phyloP scores from a whole-genome alignment of 176 grass and related monocot species.

The Themeda triandra region DNA sequence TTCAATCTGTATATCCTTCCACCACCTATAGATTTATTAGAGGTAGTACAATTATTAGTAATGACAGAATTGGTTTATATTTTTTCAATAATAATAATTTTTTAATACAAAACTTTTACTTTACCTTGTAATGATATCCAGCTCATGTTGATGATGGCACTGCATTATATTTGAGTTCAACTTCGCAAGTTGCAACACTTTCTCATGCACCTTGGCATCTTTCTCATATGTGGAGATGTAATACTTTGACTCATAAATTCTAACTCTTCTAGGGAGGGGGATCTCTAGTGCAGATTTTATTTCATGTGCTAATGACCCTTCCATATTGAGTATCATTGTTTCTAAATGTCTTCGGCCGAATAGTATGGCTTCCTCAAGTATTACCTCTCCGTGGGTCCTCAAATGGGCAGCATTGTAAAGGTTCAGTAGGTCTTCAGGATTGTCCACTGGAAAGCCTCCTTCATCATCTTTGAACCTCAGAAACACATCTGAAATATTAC shows the following conservation, averaged over 20 bases:
- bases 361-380: background rate
- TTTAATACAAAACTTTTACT: too few relatives aligned
- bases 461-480: background rate
- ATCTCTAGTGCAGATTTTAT: background rate
- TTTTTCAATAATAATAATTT: too few relatives aligned
- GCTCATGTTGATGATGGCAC: background rate
- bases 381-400: background rate
- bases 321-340: background rate
- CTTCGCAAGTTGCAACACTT: background rate
- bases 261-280: background rate
- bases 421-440: background rate
- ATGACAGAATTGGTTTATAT: too few relatives aligned
- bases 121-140: background rate
- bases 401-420: background rate
- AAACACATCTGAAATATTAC: background rate
- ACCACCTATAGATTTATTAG: background rate
- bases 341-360: background rate
- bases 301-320: background rate
- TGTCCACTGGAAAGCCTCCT: accelerated
- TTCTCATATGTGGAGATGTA: background rate
- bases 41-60: too few relatives aligned
- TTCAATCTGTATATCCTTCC: background rate
- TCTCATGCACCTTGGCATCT: background rate
- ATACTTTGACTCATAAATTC: background rate
- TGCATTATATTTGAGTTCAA: background rate